Evolutionary conservation across 1,139 yeast genomes (phyloP), one percentile per base, ranked within the genome.

Genomic region (Saccharomyces hybrid): DNA sequence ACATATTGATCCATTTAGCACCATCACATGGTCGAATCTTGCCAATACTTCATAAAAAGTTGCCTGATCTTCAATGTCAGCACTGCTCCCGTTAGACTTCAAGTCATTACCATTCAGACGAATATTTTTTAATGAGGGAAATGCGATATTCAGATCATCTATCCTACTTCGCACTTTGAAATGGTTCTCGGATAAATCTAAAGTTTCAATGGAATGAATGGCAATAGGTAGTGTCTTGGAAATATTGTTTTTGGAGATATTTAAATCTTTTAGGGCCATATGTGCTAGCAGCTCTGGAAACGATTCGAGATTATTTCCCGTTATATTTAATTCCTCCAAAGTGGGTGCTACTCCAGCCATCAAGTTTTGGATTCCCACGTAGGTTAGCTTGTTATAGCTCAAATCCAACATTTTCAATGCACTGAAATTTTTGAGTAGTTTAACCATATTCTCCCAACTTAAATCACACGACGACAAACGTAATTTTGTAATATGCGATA

Each of bases 1-100:
- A 6, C 87, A 69, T 0, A 51, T 50, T 1, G 81, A 75, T 0
- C 96, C 95, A 62, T 89, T 83, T 19, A 89, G 67, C 27, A 71
- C 71, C 2, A 53, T 47, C 0, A 84, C 52, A 0, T 60, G 55
- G 1, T 66, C 65, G 7, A 82, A 70, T 38, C 91, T 70, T 0
- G 84, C 83, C 23, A 87, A 74, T 4, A 81, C 62, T 48, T 74
- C 73, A 32, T 61, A 60, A 38, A 59, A 53, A 55, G 14, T 9
- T 38, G 32, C 27, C 14, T 42, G 27, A 1, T 42, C 46, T 42
- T 42, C 46, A 1, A 32, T 32, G 60, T 85, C 85, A 4, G 73
- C 73, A 54, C 76, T 76, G 27, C 86, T 70, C 47, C 82, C 73
- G 1, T 86, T 63, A 7, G 77, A 72, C 1, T 55, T 53, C 3